Percentiles rank a stretch among this genome's conserved stretches.
Evolutionary conservation across 75 land plant species (phyloP).

Genomic region (Adiantum capillusveneris): DNA sequence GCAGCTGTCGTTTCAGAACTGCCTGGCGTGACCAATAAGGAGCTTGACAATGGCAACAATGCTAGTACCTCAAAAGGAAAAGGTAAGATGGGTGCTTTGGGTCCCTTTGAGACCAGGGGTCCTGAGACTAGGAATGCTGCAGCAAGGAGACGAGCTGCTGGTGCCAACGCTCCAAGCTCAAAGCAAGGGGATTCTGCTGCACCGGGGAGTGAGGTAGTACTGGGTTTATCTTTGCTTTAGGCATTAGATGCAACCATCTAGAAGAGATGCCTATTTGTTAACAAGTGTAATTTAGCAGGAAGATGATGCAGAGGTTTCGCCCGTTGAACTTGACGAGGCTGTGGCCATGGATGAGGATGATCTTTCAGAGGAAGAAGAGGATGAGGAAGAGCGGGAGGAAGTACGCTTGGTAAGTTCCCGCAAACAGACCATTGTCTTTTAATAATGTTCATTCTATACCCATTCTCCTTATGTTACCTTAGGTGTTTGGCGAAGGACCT

Average conservation of each 20-base stretch:
- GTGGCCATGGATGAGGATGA: constrained; percentile 95
- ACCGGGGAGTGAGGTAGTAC: constrained; percentile 5
- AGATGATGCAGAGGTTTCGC: constrained; percentile 81
- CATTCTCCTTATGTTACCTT: neutral
- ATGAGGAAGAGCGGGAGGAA: constrained; percentile 67
- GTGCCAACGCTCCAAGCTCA: constrained; percentile 44
- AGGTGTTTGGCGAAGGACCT: constrained; percentile 74
- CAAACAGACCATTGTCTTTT: neutral
- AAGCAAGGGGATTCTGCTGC: constrained; percentile 47
- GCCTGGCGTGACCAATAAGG: constrained; percentile 30
- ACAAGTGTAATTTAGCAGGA: no score
- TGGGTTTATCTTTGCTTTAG: neutral
- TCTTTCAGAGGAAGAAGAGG: constrained; percentile 91
- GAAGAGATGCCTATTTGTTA: no score
- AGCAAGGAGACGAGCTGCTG: constrained; percentile 69
- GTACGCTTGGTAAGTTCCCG: constrained; percentile 3
- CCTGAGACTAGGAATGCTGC: constrained; percentile 94
- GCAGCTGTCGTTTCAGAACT: constrained; percentile 32
- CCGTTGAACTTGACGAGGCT: constrained; percentile 78
- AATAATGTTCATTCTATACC: neutral
- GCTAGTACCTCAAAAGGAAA: constrained; percentile 64
- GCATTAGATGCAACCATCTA: neutral
- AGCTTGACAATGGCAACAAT: constrained; percentile 23
- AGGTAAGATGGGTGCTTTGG: constrained; percentile 47
- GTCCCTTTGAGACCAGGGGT: constrained; percentile 52